Evolutionary conservation across 2,329 filamentous ascomycete species (phyloP).

Genomic region (Fusarium protoensiforme): DNA sequence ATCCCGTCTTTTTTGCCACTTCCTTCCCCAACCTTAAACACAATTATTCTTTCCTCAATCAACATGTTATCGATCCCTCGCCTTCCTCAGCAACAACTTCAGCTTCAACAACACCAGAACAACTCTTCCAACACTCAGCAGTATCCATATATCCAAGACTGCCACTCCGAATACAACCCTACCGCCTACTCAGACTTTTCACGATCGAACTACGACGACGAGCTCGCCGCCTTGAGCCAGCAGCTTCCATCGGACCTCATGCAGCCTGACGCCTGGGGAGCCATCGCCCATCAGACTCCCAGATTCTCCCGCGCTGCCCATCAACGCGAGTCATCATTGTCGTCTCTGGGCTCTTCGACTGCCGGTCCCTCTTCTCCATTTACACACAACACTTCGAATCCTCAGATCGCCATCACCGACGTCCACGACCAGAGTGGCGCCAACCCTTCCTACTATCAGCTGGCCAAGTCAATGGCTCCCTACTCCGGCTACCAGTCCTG

Average conservation of each 20-base stretch:
- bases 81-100: constrained; percentile 40
- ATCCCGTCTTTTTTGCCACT: constrained; percentile 42
- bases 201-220: constrained; percentile 38
- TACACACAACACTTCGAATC: constrained; percentile 65
- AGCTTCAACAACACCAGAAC: constrained; percentile 43
- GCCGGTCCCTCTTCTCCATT: constrained; percentile 70
- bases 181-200: constrained; percentile 28
- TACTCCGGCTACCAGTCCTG: constrained; percentile 56
- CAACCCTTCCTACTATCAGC: constrained; percentile 57
- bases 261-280: constrained; percentile 57
- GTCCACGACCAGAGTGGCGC: constrained; percentile 53
- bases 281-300: constrained; percentile 51
- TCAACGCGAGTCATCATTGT: constrained; percentile 70
- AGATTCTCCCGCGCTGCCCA: constrained; percentile 58
- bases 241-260: constrained; percentile 47
- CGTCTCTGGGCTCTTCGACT: constrained; percentile 67
- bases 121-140: constrained; percentile 35
- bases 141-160: constrained; percentile 27
- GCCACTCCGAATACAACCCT: constrained; percentile 34
- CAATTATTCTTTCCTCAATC: constrained; percentile 29
- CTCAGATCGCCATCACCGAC: constrained; percentile 67
- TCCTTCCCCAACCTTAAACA: constrained; percentile 35
- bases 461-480: constrained; percentile 57
- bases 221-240: constrained; percentile 40
- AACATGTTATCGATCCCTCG: constrained; percentile 47